These are phyloP conservation scores for Leucocoprinus birnbaumii DNA, from an alignment of 768 basidiomycete genomes.

Conservation along the genomic window DNA sequence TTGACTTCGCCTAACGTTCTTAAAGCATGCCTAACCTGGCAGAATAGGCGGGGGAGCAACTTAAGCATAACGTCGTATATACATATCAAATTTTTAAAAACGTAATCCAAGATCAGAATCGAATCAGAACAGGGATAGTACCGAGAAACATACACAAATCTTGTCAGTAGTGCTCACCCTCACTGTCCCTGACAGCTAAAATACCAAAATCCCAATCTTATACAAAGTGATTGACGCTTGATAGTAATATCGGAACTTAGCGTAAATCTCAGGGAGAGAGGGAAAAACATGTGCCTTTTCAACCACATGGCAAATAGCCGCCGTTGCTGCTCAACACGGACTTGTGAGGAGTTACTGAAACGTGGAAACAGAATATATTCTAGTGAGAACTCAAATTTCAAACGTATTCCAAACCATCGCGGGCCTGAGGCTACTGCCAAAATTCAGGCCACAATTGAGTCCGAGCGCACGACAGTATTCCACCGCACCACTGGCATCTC, in stretches of 20 bases:
- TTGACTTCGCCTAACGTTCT: background rate
- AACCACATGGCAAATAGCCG: constrained; percentile 1
- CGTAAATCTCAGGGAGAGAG: constrained; percentile 4
- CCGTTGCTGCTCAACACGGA: background rate
- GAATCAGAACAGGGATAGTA: constrained; percentile 10
- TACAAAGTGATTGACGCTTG: background rate
- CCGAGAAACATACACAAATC: background rate
- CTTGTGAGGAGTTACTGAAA: background rate
- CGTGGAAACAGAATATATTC: background rate
- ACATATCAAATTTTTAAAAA: too few species aligned
- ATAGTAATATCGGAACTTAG: background rate
- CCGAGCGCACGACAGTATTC: too few species aligned
- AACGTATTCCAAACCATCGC: background rate
- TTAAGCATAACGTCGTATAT: background rate
- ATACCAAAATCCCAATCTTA: constrained; percentile 7
- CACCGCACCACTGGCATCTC: too few species aligned
- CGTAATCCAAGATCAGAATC: constrained; percentile 3
- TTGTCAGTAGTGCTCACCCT: background rate
- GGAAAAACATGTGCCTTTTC: background rate
- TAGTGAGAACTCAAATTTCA: background rate
- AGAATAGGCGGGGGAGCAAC: background rate
- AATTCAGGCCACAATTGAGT: background rate
- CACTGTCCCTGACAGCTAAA: constrained; percentile 5
- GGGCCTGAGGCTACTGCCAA: background rate
- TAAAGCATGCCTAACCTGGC: background rate